A percentile compares a stretch with the other conserved stretches of the same genome.
Evolutionary conservation across 441 rosid species (phyloP).

Genomic region (Euphorbia schlechtendalii): DNA sequence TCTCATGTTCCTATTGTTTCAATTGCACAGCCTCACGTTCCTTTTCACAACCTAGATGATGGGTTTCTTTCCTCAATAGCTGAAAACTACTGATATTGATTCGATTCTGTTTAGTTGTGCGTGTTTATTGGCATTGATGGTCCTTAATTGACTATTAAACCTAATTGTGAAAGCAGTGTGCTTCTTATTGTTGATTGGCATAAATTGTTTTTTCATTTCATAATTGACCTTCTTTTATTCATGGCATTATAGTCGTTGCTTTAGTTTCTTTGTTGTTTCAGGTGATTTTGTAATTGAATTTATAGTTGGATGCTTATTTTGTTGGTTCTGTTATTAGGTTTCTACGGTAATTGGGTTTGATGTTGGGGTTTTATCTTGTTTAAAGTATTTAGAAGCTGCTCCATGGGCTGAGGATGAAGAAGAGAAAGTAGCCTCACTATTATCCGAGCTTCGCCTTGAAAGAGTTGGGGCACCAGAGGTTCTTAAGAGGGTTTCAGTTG

Average conservation of each 20-base stretch:
- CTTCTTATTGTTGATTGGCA: background rate
- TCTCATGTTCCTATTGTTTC: too few species aligned
- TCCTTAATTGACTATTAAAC: background rate
- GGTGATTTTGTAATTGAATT: background rate
- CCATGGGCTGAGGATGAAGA: conserved; percentile 99
- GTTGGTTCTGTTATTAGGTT: conserved; percentile 43
- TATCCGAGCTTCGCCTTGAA: conserved; percentile 80
- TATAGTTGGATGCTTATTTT: conserved; percentile 16
- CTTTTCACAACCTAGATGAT: too few species aligned
- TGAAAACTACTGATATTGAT: conserved; percentile 7
- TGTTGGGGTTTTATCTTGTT: conserved; percentile 85
- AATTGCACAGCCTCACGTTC: too few species aligned
- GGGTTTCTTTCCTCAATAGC: too few species aligned
- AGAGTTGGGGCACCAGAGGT: conserved; percentile 88
- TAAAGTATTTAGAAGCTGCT: conserved; percentile 94
- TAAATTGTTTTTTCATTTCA: background rate
- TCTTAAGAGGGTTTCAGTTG: conserved; percentile 79
- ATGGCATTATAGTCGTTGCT: background rate
- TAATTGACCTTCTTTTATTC: background rate
- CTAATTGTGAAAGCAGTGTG: background rate
- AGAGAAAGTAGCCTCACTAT: conserved; percentile 66
- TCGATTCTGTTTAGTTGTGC: background rate
- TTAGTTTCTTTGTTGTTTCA: background rate
- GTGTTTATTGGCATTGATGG: background rate
- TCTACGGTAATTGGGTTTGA: conserved; percentile 92